Evolutionary conservation across 176 grass and related monocot genomes (phyloP), one percentile per base, ranked within the genome.

Genomic region (Carex kokanica): DNA sequence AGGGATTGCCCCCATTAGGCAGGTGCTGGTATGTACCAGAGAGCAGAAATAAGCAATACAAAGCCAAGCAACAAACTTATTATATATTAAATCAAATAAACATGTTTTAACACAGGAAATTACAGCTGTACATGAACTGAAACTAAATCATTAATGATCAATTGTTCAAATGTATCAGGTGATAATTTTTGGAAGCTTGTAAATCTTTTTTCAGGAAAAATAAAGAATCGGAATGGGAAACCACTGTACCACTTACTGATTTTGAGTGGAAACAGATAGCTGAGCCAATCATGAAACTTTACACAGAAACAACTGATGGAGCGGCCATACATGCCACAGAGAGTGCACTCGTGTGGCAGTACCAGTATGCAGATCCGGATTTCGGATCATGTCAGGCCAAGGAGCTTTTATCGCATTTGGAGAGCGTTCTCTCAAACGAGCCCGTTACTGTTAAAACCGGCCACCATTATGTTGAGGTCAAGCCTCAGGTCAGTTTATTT

Each of bases 221-320:
- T 8, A 64, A 78, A 12, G 89, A 85, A 31, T 40, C 65, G 12
- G 79, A 83, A 53, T 88, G 89, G 89, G 83, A 82, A 77, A 70
- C 60, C 6, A 85, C 83, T 6, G 59, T 66, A 6, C 41, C 60
- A 0, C 68, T 71, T 32, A 64, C 57, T 40, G 75, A 81, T 56
- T 90, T 91, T 20, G 84, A 86, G 12, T 91, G 86, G 86, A 91
- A 91, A 83, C 86, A 88, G 84, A 88, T 86, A 25, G 90, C 84
- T 2, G 90, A 91, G 80, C 90, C 90, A 2, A 82, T 91, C 47
- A 91, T 91, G 90, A 17, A 73, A 72, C 43, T 86, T n/a, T 91
- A 91, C 80, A 69, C 86, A 0, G 84, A 88, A 78, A 85, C 90
- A 16, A 91, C 90, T 16, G 90, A 91, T 59, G 90, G 90, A 2